Percentiles rank a stretch among this genome's conserved stretches.
Conservation (phyloP, 2,329 filamentous ascomycete species). For the Dothidotthia symphoricarpi region DNA sequence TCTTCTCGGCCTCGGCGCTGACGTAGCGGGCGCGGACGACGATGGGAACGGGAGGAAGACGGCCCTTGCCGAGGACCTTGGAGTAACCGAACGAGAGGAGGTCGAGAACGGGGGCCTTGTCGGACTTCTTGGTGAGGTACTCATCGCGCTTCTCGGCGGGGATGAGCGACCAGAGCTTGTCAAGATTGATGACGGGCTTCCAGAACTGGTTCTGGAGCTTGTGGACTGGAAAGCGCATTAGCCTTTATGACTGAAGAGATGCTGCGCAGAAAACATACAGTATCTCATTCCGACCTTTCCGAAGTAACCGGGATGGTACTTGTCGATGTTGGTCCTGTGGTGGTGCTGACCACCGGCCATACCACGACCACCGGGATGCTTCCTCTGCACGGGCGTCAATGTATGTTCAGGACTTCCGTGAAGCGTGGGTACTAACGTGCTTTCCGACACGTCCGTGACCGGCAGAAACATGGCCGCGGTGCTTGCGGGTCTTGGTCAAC, state of each 20-base stretch:
- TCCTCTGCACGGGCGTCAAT: slow-evolving; percentile 53
- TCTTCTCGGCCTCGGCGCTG: slow-evolving; percentile 93
- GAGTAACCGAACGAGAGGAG: slow-evolving; percentile 96
- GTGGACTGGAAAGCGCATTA: slow-evolving; percentile 60
- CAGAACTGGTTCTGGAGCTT: slow-evolving; percentile 93
- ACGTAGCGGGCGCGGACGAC: slow-evolving; percentile 95
- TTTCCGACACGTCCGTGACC: slow-evolving; percentile 98
- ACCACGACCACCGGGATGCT: slow-evolving; percentile 72
- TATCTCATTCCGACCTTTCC: slow-evolving; percentile 76
- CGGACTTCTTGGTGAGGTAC: slow-evolving; percentile 82
- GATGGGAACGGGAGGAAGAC: slow-evolving; percentile 86
- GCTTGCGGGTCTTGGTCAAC: slow-evolving; percentile 37
- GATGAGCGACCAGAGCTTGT: slow-evolving; percentile 98
- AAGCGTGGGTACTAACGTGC: slow-evolving; percentile 54
- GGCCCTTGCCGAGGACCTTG: slow-evolving; percentile 98
- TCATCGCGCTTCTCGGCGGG: slow-evolving; percentile 89
- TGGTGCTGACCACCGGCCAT: slow-evolving; percentile 99
- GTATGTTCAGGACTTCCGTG: background rate
- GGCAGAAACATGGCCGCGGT: slow-evolving; percentile 94
- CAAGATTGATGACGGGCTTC: slow-evolving; percentile 98
- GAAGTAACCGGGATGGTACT: slow-evolving; percentile 99
- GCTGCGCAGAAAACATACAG: slow-evolving; percentile 10
- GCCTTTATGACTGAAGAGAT: slow-evolving; percentile 17
- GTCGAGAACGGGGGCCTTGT: slow-evolving; percentile 96
- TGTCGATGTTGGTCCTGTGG: slow-evolving; percentile 88